A percentile compares a stretch with the other conserved stretches of the same genome.
Conservation (phyloP, 2,329 filamentous ascomycete species). For the Emmonsiellopsis sp. region DNA sequence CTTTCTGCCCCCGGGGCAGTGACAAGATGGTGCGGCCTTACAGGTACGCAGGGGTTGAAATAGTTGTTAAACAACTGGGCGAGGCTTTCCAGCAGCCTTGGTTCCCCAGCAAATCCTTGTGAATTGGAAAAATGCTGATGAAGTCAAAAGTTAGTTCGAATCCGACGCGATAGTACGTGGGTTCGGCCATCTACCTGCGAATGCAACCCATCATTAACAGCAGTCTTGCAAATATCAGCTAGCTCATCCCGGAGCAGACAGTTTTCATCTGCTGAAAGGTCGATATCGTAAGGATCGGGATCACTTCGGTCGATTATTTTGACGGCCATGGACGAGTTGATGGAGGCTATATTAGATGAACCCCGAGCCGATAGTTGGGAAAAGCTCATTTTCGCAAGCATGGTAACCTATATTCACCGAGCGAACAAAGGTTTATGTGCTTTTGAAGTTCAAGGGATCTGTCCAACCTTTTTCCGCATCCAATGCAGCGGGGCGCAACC, state of each 20-base stretch:
- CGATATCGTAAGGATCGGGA: slow-evolving; percentile 6
- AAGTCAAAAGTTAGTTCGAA: background rate
- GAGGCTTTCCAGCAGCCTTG: slow-evolving; percentile 12
- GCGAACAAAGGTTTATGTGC: background rate
- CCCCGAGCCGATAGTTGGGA: background rate
- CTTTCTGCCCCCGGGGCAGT: slow-evolving; percentile 12
- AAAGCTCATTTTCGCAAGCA: background rate
- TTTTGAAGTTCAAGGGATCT: background rate
- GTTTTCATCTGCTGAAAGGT: slow-evolving; percentile 10
- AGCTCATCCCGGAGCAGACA: slow-evolving; percentile 10
- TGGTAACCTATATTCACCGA: background rate
- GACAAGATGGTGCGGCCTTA: slow-evolving; percentile 14
- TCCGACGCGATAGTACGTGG: background rate
- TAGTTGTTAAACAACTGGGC: slow-evolving; percentile 19
- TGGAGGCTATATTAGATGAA: background rate
- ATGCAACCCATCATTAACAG: slow-evolving; percentile 2
- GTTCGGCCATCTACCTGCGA: slow-evolving; percentile 1
- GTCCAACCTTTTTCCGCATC: background rate
- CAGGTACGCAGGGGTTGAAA: slow-evolving; percentile 17
- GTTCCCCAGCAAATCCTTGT: slow-evolving; percentile 13
- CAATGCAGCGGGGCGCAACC: background rate
- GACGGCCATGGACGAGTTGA: background rate
- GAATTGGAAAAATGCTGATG: slow-evolving; percentile 11
- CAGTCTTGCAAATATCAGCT: slow-evolving; percentile 6
- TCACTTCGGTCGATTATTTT: background rate